Percentiles rank a stretch among this genome's conserved stretches.
Evolutionary conservation across 2,329 filamentous ascomycete genomes (phyloP).

Genomic region (Ceratocystis lukuohia): DNA sequence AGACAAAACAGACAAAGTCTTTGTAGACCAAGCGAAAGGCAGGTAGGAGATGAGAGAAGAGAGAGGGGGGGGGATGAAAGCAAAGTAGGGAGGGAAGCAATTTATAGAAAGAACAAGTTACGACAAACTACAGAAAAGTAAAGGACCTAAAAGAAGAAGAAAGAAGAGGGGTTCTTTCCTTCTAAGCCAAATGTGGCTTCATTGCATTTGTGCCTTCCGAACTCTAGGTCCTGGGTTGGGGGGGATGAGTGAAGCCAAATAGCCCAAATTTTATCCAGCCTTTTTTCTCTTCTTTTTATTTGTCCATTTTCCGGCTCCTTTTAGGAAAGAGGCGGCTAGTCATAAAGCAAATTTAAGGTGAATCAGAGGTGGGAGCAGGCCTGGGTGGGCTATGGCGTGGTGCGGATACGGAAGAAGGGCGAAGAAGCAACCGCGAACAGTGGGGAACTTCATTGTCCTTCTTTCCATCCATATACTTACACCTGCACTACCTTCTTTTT

Average conservation of each 20-base stretch:
- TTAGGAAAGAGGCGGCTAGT: not conserved
- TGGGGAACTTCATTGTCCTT: too few relatives aligned
- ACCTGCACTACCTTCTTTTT: too few relatives aligned
- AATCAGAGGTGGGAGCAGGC: not conserved
- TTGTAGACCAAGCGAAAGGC: not conserved
- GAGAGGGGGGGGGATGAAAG: not conserved
- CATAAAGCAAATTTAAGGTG: not conserved
- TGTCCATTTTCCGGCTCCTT: not conserved
- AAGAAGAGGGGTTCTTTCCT: not conserved
- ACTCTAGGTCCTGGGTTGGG: not conserved
- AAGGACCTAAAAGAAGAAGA: conserved; percentile 1
- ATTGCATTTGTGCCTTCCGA: not conserved
- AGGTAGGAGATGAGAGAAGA: conserved; percentile 5
- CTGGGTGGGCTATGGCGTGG: not conserved
- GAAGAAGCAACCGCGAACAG: not conserved
- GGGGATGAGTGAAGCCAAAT: not conserved
- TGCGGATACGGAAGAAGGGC: not conserved
- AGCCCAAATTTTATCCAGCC: not conserved
- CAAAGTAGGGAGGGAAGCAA: not conserved
- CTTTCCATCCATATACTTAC: too few relatives aligned
- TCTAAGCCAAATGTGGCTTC: not conserved
- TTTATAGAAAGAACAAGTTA: not conserved
- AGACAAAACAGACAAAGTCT: not conserved
- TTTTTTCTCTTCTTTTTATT: not conserved
- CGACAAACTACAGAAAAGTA: not conserved